These are phyloP conservation scores for Penicillium aurantiogriseum DNA, from an alignment of 2,329 filamentous ascomycete species.

Conservation along the genomic window DNA sequence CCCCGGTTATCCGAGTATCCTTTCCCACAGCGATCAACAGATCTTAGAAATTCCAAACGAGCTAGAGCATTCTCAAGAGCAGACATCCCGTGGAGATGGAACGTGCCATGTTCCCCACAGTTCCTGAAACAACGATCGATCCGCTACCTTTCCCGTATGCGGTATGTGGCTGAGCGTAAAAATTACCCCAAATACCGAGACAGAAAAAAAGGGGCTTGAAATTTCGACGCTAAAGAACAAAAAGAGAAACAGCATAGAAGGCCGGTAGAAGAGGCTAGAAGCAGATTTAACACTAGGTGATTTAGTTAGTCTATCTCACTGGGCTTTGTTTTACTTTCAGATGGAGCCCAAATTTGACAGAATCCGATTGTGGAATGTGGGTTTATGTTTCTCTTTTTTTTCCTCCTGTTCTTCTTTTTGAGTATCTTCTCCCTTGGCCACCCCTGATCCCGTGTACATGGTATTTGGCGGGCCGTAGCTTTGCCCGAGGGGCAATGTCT, in stretches of 20 bases:
- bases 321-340: conserved; percentile 9
- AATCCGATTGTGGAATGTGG: conserved; percentile 1
- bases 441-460: neutral
- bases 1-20: neutral
- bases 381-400: neutral
- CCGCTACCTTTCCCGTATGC: neutral
- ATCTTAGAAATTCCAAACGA: neutral
- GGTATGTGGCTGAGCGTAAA: conserved; percentile 18
- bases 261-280: conserved; percentile 7
- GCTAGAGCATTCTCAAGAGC: neutral
- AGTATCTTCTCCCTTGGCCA: neutral
- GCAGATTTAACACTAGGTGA: neutral
- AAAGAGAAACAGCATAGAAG: conserved; percentile 7
- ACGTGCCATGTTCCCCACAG: conserved; percentile 22
- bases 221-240: neutral
- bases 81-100: conserved; percentile 12
- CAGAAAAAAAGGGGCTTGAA: conserved; percentile 12
- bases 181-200: conserved; percentile 3
- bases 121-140: conserved; percentile 24
- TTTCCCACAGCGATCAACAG: conserved; percentile 3
- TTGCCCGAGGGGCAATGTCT: neutral
- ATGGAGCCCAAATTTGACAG: neutral
- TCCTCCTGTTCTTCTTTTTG: neutral
- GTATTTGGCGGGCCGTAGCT: neutral
- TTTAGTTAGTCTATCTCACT: neutral